phyloP scores from a whole-genome alignment of 768 basidiomycete genomes.

The Lentinula edodes region DNA sequence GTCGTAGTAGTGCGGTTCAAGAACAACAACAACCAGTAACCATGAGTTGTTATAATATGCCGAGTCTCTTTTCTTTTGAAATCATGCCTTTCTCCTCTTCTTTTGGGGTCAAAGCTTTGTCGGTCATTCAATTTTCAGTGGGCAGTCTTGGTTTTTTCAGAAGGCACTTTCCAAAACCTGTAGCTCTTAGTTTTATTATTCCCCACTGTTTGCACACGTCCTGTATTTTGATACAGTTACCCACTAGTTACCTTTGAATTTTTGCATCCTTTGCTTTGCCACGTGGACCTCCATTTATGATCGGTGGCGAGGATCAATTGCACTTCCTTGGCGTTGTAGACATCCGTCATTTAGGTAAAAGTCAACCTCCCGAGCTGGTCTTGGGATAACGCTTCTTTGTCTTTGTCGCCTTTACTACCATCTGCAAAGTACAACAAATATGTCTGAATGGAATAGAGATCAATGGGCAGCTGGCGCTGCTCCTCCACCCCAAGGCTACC shows the following conservation, averaged over 20 bases:
- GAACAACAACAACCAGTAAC: conserved; percentile 21
- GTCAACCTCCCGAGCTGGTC: conserved; percentile 3
- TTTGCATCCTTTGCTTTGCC: background rate
- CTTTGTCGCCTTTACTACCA: background rate
- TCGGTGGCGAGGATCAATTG: background rate
- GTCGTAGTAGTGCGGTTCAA: conserved; percentile 86
- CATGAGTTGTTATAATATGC: background rate
- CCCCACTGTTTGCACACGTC: background rate
- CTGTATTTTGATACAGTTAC: too few relatives aligned
- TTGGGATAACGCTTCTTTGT: background rate
- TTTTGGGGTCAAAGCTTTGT: background rate
- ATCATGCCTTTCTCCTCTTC: conserved; percentile 11
- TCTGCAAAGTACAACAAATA: background rate
- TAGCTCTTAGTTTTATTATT: background rate
- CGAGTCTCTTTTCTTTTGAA: too few relatives aligned
- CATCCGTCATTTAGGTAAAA: background rate
- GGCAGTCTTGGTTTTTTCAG: background rate
- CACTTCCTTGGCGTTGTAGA: background rate
- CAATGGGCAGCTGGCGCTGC: conserved; percentile 12
- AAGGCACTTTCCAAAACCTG: background rate
- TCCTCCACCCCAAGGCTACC: background rate
- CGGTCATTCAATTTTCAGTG: background rate
- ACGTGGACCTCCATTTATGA: background rate
- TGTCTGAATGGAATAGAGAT: conserved; percentile 15
- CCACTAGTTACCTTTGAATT: too few relatives aligned